A percentile compares a stretch with the other conserved stretches of the same genome.
phyloP scores from a whole-genome alignment of 2,329 filamentous ascomycete species.

The Arthrobotrys iridis region DNA sequence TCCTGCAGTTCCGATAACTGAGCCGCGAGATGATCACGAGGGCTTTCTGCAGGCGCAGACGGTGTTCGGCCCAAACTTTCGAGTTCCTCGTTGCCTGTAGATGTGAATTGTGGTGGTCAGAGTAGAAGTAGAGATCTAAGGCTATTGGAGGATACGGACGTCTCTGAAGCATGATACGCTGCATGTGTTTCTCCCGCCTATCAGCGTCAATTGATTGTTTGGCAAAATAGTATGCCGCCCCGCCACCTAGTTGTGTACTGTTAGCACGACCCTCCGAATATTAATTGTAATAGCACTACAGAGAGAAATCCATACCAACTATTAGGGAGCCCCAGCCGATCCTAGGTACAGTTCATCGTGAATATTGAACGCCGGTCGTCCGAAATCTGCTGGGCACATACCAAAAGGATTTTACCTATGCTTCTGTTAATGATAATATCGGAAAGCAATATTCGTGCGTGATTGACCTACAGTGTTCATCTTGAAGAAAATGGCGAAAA shows the following conservation, averaged over 20 bases:
- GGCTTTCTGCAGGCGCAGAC: constrained; percentile 57
- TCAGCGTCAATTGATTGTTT: constrained; percentile 95
- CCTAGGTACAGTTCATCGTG: constrained; percentile 66
- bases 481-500: constrained; percentile 53
- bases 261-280: constrained; percentile 3
- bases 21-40: constrained; percentile 62
- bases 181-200: constrained; percentile 76
- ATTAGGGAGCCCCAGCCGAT: constrained; percentile 91
- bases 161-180: constrained; percentile 72
- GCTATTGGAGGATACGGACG: constrained; percentile 31
- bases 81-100: constrained; percentile 54
- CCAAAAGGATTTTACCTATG: constrained; percentile 74
- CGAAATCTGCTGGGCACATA: constrained; percentile 61
- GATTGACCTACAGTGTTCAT: constrained; percentile 70
- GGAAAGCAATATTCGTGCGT: neutral
- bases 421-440: constrained; percentile 46
- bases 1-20: constrained; percentile 80
- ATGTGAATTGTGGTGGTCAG: constrained; percentile 60
- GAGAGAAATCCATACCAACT: constrained; percentile 70
- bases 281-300: constrained; percentile 44
- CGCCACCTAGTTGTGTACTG: constrained; percentile 75
- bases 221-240: constrained; percentile 92
- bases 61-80: constrained; percentile 31
- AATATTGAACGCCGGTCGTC: constrained; percentile 6
- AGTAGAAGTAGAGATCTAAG: constrained; percentile 12